Conservation (phyloP, 257 asterid genomes). For the Marsdenia floribunda region DNA sequence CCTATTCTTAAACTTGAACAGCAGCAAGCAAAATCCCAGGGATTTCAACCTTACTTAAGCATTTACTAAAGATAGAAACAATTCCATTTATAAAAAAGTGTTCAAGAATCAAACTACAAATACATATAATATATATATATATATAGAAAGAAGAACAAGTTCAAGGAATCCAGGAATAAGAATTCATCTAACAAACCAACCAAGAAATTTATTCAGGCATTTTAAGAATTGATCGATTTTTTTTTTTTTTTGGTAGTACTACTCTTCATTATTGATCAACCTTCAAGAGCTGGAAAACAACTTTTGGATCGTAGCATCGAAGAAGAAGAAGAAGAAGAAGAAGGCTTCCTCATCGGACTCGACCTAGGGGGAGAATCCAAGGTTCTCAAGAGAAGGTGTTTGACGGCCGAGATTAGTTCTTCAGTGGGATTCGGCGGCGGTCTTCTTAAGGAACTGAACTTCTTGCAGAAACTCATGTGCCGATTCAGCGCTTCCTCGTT, state of each 20-base stretch:
- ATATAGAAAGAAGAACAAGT: not conserved
- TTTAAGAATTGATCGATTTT: too few species aligned
- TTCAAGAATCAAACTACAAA: not conserved
- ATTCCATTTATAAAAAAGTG: not conserved
- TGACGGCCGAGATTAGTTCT: conserved; percentile 60
- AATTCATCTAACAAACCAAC: not conserved
- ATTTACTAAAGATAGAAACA: not conserved
- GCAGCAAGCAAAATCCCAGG: not conserved
- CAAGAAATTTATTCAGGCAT: not conserved
- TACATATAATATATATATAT: not conserved
- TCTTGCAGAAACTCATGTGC: conserved; percentile 70
- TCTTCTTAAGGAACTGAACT: conserved; percentile 43
- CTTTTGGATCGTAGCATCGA: conserved; percentile 38
- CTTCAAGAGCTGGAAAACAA: conserved; percentile 43
- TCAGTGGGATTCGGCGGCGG: conserved; percentile 56
- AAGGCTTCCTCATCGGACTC: conserved; percentile 31
- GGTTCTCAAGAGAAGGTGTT: conserved; percentile 62
- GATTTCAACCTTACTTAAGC: not conserved
- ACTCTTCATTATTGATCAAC: conserved; percentile 7
- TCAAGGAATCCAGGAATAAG: not conserved
- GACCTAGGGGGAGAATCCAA: conserved; percentile 44
- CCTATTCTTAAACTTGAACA: not conserved
- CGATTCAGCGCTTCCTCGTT: conserved; percentile 61
- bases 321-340: conserved; percentile 9
- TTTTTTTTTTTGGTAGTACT: too few species aligned